Conservation (phyloP, 441 rosid genomes). For the Isatis lusitanica region DNA sequence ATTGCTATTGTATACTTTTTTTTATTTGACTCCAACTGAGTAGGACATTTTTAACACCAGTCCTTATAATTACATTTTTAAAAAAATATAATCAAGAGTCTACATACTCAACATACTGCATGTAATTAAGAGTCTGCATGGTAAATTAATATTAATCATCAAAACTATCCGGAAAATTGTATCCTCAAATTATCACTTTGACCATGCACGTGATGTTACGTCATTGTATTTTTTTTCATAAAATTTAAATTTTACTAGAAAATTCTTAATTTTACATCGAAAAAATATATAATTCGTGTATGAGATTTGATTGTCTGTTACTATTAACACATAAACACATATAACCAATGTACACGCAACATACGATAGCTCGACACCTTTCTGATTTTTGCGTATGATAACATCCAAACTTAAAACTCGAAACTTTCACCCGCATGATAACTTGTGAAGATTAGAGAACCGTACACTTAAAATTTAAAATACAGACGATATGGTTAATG, state of each 20-base stretch:
- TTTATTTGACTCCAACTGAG: neutral
- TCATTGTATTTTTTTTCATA: neutral
- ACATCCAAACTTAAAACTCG: neutral
- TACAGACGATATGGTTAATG: neutral
- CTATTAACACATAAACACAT: neutral
- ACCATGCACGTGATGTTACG: slow-evolving; percentile 27
- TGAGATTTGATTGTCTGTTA: neutral
- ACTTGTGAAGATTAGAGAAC: slow-evolving; percentile 6
- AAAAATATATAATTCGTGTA: neutral
- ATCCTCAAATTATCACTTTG: slow-evolving; percentile 8
- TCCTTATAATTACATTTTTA: neutral
- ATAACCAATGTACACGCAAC: neutral
- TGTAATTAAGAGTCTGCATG: neutral
- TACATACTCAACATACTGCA: neutral
- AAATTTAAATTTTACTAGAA: neutral
- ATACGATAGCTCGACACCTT: neutral
- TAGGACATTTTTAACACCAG: neutral
- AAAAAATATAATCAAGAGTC: neutral
- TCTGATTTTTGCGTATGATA: slow-evolving; percentile 2
- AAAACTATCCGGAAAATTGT: neutral
- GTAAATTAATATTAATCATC: neutral
- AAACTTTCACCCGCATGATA: slow-evolving; percentile 5
- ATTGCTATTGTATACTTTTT: neutral
- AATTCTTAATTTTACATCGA: neutral
- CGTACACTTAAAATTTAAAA: neutral